A percentile compares a stretch with the other conserved stretches of the same genome.
Evolutionary conservation across 1,139 yeast genomes (phyloP).

Genomic region (Sporopachydermia cereana): DNA sequence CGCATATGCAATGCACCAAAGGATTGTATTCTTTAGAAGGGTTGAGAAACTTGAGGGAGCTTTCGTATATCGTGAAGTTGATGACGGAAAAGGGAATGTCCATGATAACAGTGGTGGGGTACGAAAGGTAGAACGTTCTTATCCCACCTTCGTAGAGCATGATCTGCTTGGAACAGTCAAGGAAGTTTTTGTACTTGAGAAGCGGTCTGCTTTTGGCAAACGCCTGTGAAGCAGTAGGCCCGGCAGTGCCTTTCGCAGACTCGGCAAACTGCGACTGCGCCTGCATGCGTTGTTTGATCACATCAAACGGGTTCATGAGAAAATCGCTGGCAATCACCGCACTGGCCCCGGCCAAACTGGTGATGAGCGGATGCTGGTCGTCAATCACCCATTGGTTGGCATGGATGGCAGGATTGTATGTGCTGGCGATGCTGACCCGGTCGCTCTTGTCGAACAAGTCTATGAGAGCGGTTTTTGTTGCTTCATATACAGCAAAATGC

Average conservation of each 20-base stretch:
- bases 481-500: slow-evolving; percentile 91
- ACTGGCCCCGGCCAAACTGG: slow-evolving; percentile 83
- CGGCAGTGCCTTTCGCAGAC: neutral
- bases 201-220: neutral
- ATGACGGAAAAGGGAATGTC: slow-evolving; percentile 94
- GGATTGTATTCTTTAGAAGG: slow-evolving; percentile 80
- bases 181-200: slow-evolving; percentile 2
- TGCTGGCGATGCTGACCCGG: neutral
- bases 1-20: slow-evolving; percentile 81
- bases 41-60: slow-evolving; percentile 62
- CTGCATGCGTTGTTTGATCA: slow-evolving; percentile 82
- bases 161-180: slow-evolving; percentile 1
- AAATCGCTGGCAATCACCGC: slow-evolving; percentile 94
- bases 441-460: slow-evolving; percentile 10
- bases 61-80: slow-evolving; percentile 89
- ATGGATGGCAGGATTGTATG: slow-evolving; percentile 2
- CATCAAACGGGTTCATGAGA: slow-evolving; percentile 96
- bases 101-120: slow-evolving; percentile 89
- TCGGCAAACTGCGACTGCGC: slow-evolving; percentile 23
- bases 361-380: slow-evolving; percentile 68
- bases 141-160: slow-evolving; percentile 39
- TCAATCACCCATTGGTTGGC: slow-evolving; percentile 18
- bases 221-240: slow-evolving; percentile 15
- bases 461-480: slow-evolving; percentile 52
- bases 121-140: slow-evolving; percentile 76